Percentiles rank a stretch among this genome's conserved stretches.
Evolutionary conservation across 352 stramenopile species (phyloP).

Genomic region (Globisporangium cederbergense): DNA sequence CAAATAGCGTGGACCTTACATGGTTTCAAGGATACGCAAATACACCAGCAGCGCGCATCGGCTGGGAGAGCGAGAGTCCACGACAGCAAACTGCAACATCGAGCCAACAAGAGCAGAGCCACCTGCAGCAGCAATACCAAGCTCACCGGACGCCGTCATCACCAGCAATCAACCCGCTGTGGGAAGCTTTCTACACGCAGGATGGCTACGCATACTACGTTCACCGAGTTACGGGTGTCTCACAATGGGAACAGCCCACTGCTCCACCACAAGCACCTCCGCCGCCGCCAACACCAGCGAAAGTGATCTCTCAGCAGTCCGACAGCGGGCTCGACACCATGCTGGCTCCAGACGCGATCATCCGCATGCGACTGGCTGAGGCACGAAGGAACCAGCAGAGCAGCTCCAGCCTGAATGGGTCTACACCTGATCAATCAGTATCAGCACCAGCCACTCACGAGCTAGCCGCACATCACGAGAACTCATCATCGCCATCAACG

Average conservation of each 20-base stretch:
- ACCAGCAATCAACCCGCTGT: slow-evolving; percentile 18
- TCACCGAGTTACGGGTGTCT: slow-evolving; percentile 57
- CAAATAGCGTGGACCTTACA: slow-evolving; percentile 10
- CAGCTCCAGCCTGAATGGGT: background rate
- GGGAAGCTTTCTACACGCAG: slow-evolving; percentile 67
- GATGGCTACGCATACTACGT: slow-evolving; percentile 83
- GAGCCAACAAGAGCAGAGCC: background rate
- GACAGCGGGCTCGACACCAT: background rate
- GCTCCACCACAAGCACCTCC: background rate
- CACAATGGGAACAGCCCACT: slow-evolving; percentile 72
- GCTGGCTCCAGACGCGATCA: slow-evolving; percentile 37
- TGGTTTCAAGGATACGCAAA: background rate
- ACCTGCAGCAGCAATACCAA: background rate
- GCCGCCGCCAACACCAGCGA: background rate
- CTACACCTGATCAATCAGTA: background rate
- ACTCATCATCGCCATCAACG: background rate
- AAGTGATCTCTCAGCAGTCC: background rate
- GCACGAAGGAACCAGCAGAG: slow-evolving; percentile 23
- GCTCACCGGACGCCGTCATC: background rate
- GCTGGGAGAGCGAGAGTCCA: background rate
- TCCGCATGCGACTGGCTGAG: slow-evolving; percentile 45
- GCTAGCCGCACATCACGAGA: background rate
- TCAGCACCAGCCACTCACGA: background rate
- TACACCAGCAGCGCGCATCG: background rate
- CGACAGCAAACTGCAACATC: background rate